A percentile compares a stretch with the other conserved stretches of the same genome.
These are phyloP conservation scores for Aspergillus sp. DNA, from an alignment of 2,329 filamentous ascomycete species.

Conservation along the genomic window DNA sequence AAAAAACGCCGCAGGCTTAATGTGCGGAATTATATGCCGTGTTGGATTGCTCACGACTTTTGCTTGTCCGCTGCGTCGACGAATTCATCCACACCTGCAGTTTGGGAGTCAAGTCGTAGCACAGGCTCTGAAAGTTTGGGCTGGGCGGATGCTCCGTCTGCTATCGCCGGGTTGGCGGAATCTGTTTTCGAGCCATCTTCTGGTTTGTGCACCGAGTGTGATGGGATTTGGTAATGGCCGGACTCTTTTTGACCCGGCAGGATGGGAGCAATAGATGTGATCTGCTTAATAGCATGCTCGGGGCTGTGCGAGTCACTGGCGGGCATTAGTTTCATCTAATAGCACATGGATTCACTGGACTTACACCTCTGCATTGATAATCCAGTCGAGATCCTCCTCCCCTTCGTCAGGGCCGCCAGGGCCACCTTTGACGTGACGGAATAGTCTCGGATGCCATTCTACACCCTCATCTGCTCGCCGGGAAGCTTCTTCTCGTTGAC, in stretches of 20 bases:
- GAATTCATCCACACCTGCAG: conserved; percentile 37
- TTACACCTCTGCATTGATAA: conserved; percentile 82
- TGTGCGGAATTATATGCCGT: no score
- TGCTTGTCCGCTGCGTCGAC: conserved; percentile 36
- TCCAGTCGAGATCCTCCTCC: conserved; percentile 86
- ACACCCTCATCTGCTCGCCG: conserved; percentile 70
- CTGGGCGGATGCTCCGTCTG: no score
- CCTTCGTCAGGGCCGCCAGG: conserved; percentile 70
- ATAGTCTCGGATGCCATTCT: conserved; percentile 85
- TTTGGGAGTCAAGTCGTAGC: conserved; percentile 29
- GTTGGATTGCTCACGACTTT: neutral
- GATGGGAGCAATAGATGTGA: conserved; percentile 80
- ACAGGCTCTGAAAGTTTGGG: neutral
- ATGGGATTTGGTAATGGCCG: conserved; percentile 54
- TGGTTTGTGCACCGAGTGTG: conserved; percentile 23
- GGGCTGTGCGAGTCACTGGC: conserved; percentile 60
- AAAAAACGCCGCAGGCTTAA: no score
- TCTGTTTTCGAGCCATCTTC: neutral
- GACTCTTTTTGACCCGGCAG: conserved; percentile 66
- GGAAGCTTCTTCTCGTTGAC: conserved; percentile 83
- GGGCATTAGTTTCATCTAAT: neutral
- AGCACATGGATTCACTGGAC: conserved; percentile 20
- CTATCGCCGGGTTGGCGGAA: no score
- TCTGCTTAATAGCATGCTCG: conserved; percentile 70
- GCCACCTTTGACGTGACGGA: conserved; percentile 68